Percentiles rank a stretch among this genome's conserved stretches.
These are phyloP conservation scores for Hibiscus mutabilis DNA, from an alignment of 345 rosid genomes.

Conservation along the genomic window DNA sequence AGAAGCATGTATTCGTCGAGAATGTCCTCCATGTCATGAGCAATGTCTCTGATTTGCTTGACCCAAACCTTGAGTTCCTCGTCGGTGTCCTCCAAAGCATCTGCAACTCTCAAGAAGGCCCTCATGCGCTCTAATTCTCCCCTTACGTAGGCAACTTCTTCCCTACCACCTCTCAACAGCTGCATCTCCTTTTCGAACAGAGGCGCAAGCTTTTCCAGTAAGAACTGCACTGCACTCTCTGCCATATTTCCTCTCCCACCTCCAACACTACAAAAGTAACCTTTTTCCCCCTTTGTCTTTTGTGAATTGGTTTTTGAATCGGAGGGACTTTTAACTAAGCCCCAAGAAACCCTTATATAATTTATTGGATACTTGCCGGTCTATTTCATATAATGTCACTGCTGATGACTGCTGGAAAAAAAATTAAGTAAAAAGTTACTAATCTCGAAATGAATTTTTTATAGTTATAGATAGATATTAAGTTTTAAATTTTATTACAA, in stretches of 20 bases:
- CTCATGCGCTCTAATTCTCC: conserved; percentile 22
- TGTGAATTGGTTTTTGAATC: not conserved
- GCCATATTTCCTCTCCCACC: conserved; percentile 12
- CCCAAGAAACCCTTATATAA: not conserved
- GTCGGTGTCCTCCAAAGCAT: conserved; percentile 17
- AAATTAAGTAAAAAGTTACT: not conserved
- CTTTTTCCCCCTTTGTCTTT: no score
- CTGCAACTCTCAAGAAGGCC: conserved; percentile 27
- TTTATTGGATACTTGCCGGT: not conserved
- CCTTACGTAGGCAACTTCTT: conserved; percentile 13
- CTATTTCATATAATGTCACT: no score
- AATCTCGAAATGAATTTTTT: no score
- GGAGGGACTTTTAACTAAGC: not conserved
- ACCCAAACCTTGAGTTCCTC: conserved; percentile 24
- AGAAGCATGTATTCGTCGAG: conserved; percentile 30
- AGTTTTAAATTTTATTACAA: no score
- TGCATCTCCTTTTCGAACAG: conserved; percentile 17
- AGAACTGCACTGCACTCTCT: conserved; percentile 20
- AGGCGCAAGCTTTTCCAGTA: conserved; percentile 21
- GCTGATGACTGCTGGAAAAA: not conserved
- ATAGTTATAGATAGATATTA: no score
- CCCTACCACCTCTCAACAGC: conserved; percentile 11
- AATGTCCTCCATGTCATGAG: conserved; percentile 31
- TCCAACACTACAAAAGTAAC: no score
- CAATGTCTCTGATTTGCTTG: conserved; percentile 25